Evolutionary conservation across 164 flowering plant species (phyloP).

Genomic region (Chimonanthus praecox): DNA sequence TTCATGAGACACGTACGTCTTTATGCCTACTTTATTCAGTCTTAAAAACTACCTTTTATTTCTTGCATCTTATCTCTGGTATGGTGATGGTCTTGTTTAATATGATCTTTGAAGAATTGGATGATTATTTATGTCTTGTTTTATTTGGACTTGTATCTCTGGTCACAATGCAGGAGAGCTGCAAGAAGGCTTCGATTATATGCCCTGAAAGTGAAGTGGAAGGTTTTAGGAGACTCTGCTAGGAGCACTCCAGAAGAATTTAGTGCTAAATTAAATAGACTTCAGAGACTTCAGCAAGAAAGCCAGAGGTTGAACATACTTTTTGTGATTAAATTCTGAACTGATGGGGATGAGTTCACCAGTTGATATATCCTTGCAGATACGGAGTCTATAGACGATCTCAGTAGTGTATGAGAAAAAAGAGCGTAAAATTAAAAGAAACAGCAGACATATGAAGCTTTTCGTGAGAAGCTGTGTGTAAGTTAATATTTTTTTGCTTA

Average conservation of each 20-base stretch:
- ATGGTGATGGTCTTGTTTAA: too few relatives aligned
- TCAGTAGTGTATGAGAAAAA: slow-evolving; percentile 52
- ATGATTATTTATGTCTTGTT: too few relatives aligned
- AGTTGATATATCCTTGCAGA: slow-evolving; percentile 32
- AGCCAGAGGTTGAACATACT: slow-evolving; percentile 42
- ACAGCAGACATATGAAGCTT: slow-evolving; percentile 46
- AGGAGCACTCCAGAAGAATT: slow-evolving; percentile 69
- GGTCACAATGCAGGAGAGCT: slow-evolving; percentile 48
- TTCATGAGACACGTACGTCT: too few relatives aligned
- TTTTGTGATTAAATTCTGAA: slow-evolving; percentile 3
- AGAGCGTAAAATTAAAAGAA: slow-evolving; percentile 52
- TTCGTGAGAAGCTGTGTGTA: slow-evolving; percentile 67
- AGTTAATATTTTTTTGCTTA: slow-evolving; percentile 13
- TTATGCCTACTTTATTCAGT: too few relatives aligned
- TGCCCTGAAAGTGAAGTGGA: slow-evolving; percentile 84
- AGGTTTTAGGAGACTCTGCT: slow-evolving; percentile 56
- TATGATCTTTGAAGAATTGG: too few relatives aligned
- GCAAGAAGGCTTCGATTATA: slow-evolving; percentile 70
- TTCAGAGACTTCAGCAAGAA: slow-evolving; percentile 62
- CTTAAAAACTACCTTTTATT: too few relatives aligned
- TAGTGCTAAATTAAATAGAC: slow-evolving; percentile 52
- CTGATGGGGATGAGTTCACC: neutral
- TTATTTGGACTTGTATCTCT: slow-evolving; percentile 2
- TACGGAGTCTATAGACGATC: slow-evolving; percentile 86
- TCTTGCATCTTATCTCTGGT: too few relatives aligned